Evolutionary conservation across 2,329 filamentous ascomycete genomes (phyloP).

Genomic region (Aspergillus sp.): DNA sequence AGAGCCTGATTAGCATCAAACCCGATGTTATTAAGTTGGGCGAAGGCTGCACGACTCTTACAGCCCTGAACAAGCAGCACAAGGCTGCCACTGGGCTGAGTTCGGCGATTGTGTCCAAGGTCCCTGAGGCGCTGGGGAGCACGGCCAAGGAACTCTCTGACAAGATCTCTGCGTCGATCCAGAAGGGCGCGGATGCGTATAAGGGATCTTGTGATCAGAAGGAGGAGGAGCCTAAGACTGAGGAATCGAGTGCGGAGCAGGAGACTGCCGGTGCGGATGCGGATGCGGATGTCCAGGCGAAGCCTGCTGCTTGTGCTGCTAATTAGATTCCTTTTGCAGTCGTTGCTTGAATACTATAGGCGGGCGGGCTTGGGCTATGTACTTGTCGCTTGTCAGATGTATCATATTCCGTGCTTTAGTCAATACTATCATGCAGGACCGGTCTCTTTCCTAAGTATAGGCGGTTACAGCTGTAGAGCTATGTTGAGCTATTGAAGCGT

Average conservation of each 20-base stretch:
- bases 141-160: conserved; percentile 21
- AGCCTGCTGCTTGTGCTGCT: too few relatives aligned
- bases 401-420: too few relatives aligned
- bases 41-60: conserved; percentile 2
- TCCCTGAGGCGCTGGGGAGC: conserved; percentile 9
- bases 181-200: conserved; percentile 25
- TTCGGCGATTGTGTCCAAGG: conserved; percentile 1
- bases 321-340: too few relatives aligned
- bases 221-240: not conserved
- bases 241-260: not conserved
- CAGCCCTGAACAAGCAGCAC: conserved; percentile 2
- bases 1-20: conserved; percentile 9
- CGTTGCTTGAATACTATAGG: too few relatives aligned
- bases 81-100: not conserved
- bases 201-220: not conserved
- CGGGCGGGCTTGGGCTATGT: too few relatives aligned
- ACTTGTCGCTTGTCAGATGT: too few relatives aligned
- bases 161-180: conserved; percentile 27
- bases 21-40: conserved; percentile 6
- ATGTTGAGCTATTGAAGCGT: too few relatives aligned
- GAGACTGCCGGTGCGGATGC: too few relatives aligned
- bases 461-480: too few relatives aligned
- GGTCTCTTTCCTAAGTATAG: too few relatives aligned
- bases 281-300: too few relatives aligned
- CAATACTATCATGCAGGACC: too few relatives aligned